phyloP scores from a whole-genome alignment of 78 protist species.

The Speleostelium caveatum region DNA sequence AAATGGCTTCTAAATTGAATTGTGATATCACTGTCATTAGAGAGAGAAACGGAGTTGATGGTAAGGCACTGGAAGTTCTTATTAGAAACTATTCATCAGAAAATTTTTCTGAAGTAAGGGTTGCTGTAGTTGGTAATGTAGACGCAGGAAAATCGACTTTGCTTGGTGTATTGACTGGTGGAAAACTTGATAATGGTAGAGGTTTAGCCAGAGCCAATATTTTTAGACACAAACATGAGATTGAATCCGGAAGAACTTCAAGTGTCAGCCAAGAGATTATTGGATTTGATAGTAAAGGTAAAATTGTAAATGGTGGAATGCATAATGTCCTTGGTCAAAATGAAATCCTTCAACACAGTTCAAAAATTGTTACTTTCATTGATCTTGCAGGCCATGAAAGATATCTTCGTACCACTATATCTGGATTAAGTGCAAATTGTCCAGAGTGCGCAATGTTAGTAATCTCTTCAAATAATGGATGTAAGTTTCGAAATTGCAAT shows the following conservation, averaged over 20 bases:
- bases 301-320: constrained; percentile 54
- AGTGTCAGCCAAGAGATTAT: constrained; percentile 86
- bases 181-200: constrained; percentile 95
- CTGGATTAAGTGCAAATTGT: constrained; percentile 92
- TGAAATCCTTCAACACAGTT: constrained; percentile 58
- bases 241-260: constrained; percentile 93
- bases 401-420: constrained; percentile 96
- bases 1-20: constrained; percentile 53
- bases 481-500: too few species aligned
- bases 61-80: constrained; percentile 81
- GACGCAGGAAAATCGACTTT: constrained; percentile 92
- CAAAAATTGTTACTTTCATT: constrained; percentile 84
- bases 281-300: constrained; percentile 91
- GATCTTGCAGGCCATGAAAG: constrained; percentile 96
- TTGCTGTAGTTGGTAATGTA: constrained; percentile 91
- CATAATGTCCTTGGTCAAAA: constrained; percentile 14
- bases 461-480: constrained; percentile 9
- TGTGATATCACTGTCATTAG: constrained; percentile 67
- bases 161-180: constrained; percentile 91
- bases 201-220: constrained; percentile 91
- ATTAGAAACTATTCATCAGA: constrained; percentile 77
- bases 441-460: constrained; percentile 91
- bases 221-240: constrained; percentile 94
- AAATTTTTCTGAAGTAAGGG: constrained; percentile 76
- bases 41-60: constrained; percentile 48